Evolutionary conservation across 2,329 filamentous ascomycete genomes (phyloP).

Genomic region (Colletotrichum spaethianum): DNA sequence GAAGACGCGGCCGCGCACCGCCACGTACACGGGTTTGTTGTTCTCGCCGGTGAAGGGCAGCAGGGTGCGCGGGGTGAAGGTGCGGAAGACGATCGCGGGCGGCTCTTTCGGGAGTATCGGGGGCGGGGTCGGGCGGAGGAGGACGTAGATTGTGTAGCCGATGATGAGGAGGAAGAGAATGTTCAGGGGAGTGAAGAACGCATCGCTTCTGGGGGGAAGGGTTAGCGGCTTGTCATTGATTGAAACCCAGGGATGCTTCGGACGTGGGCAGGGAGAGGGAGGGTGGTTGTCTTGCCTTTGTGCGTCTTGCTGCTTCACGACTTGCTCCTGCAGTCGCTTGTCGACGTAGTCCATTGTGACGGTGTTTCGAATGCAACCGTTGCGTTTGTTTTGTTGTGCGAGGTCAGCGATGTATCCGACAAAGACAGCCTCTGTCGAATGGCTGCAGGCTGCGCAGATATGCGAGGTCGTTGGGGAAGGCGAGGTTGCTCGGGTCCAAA

Average conservation of each 20-base stretch:
- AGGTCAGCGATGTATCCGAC: neutral
- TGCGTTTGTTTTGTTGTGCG: neutral
- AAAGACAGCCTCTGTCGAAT: neutral
- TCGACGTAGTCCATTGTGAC: slow-evolving; percentile 70
- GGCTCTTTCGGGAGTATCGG: slow-evolving; percentile 65
- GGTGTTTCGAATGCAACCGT: neutral
- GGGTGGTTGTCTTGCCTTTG: slow-evolving; percentile 48
- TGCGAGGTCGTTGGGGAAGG: neutral
- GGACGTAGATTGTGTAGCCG: slow-evolving; percentile 70
- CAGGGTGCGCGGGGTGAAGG: slow-evolving; percentile 85
- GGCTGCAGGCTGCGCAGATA: neutral
- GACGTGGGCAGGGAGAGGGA: neutral
- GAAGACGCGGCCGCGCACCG: slow-evolving; percentile 92
- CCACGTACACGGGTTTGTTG: slow-evolving; percentile 84
- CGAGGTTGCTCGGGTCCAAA: too few relatives aligned
- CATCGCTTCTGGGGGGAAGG: slow-evolving; percentile 49
- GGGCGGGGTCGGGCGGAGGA: slow-evolving; percentile 65
- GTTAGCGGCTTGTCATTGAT: neutral
- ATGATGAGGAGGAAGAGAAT: slow-evolving; percentile 69
- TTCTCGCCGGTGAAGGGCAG: slow-evolving; percentile 86
- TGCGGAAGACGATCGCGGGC: slow-evolving; percentile 74
- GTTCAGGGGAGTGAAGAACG: slow-evolving; percentile 74
- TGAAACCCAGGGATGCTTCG: neutral
- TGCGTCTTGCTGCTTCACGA: slow-evolving; percentile 56
- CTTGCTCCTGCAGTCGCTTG: slow-evolving; percentile 68